These are phyloP conservation scores for Aspergillus unguis DNA, from an alignment of 2,329 filamentous ascomycete genomes.

Conservation along the genomic window DNA sequence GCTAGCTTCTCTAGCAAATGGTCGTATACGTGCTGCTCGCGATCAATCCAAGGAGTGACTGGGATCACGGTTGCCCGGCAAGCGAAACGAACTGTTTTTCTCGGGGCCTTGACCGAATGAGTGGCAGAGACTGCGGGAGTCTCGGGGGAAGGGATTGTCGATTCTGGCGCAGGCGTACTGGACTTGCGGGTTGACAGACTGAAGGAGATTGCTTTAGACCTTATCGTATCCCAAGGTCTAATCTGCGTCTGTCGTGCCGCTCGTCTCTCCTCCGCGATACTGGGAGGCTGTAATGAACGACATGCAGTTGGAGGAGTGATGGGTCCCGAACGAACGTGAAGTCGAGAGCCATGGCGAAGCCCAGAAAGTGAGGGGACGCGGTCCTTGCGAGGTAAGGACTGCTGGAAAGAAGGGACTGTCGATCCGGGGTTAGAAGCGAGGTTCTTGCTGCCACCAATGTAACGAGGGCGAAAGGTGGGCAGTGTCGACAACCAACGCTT, in stretches of 20 bases:
- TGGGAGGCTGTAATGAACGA: slow-evolving; percentile 7
- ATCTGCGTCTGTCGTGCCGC: slow-evolving; percentile 14
- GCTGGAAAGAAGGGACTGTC: slow-evolving; percentile 15
- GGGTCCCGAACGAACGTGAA: slow-evolving; percentile 14
- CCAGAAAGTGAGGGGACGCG: slow-evolving; percentile 14
- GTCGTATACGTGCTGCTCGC: background rate
- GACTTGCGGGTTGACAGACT: slow-evolving; percentile 8
- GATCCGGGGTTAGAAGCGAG: slow-evolving; percentile 10
- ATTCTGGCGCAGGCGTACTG: background rate
- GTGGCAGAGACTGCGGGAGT: background rate
- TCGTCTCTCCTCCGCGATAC: slow-evolving; percentile 13
- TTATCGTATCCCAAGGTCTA: slow-evolving; percentile 12
- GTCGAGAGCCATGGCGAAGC: slow-evolving; percentile 17
- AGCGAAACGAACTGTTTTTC: background rate
- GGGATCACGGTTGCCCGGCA: background rate
- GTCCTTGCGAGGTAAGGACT: slow-evolving; percentile 11
- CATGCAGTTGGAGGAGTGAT: slow-evolving; percentile 1
- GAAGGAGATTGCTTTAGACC: slow-evolving; percentile 9
- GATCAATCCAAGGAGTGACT: slow-evolving; percentile 5
- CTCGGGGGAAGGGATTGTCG: slow-evolving; percentile 3
- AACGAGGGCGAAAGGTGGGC: slow-evolving; percentile 7
- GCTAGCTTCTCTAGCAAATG: background rate
- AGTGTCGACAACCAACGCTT: slow-evolving; percentile 1
- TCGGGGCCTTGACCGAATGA: background rate
- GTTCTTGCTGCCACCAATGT: slow-evolving; percentile 5